Percentiles rank a stretch among this genome's conserved stretches.
These are phyloP conservation scores for Talaromyces nanjingensis DNA, from an alignment of 495 filamentous ascomycete species.

Conservation along the genomic window DNA sequence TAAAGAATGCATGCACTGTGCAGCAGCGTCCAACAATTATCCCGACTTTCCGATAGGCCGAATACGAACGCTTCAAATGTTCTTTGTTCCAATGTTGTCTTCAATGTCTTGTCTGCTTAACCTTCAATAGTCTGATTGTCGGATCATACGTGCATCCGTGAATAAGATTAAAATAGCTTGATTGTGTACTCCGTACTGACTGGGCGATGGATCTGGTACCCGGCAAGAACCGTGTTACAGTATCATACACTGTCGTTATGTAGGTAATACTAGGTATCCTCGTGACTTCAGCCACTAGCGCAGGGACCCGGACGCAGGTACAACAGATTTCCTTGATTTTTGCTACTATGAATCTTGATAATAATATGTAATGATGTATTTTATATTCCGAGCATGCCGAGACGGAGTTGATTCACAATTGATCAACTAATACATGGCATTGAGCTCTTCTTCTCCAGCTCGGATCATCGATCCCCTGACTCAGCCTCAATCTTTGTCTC, in stretches of 20 bases:
- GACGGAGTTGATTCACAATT: background rate
- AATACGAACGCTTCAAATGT: background rate
- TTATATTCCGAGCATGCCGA: background rate
- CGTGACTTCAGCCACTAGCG: slow-evolving; percentile 2
- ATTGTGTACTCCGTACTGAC: too few relatives aligned
- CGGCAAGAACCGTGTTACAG: background rate
- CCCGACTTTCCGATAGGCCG: background rate
- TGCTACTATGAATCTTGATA: background rate
- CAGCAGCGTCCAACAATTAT: background rate
- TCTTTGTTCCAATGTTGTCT: background rate
- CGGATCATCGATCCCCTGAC: background rate
- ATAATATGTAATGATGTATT: background rate
- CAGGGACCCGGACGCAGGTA: slow-evolving; percentile 1
- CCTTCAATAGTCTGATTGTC: background rate
- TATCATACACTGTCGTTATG: background rate
- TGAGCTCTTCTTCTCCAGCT: background rate
- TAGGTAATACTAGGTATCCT: background rate
- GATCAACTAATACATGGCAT: too few relatives aligned
- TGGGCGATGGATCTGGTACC: background rate
- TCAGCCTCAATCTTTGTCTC: background rate
- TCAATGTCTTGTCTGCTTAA: background rate
- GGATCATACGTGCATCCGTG: background rate
- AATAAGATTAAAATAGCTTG: background rate
- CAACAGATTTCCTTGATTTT: background rate
- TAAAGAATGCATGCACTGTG: background rate